Conservation (phyloP, 202 grass and related monocot species). For the Miscanthus sacchariflorus region DNA sequence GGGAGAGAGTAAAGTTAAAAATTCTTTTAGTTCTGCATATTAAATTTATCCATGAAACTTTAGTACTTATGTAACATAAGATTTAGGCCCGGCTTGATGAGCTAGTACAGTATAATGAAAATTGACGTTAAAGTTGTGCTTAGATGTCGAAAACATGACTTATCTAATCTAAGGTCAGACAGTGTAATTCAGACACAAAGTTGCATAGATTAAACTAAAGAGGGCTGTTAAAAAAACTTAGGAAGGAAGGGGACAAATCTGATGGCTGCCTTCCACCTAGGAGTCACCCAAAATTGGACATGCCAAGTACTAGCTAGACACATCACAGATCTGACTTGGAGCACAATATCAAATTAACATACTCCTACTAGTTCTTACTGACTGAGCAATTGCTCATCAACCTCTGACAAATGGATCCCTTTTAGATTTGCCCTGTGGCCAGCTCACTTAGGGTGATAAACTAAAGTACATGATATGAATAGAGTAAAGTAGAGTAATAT, state of each 20-base stretch:
- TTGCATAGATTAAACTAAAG: background rate
- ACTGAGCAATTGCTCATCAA: background rate
- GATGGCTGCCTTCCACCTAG: constrained; percentile 24
- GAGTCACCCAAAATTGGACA: background rate
- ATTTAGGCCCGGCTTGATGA: background rate
- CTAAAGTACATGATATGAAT: background rate
- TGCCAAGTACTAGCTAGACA: background rate
- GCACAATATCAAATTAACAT: background rate
- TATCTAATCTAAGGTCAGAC: background rate
- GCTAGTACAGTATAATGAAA: background rate
- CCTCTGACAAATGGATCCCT: background rate
- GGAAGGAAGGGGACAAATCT: background rate
- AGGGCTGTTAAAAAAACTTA: background rate
- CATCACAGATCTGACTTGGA: constrained; percentile 22
- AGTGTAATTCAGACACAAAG: background rate
- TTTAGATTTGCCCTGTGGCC: background rate
- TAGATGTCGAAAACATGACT: background rate
- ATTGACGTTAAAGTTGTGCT: background rate
- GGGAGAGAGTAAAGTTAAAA: background rate
- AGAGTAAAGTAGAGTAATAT: background rate
- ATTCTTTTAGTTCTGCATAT: background rate
- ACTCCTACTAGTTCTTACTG: background rate
- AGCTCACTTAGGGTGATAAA: background rate
- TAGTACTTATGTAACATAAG: background rate
- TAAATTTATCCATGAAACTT: background rate